Conservation (phyloP, 495 filamentous ascomycete genomes). For the Aspergillus asperescens region DNA sequence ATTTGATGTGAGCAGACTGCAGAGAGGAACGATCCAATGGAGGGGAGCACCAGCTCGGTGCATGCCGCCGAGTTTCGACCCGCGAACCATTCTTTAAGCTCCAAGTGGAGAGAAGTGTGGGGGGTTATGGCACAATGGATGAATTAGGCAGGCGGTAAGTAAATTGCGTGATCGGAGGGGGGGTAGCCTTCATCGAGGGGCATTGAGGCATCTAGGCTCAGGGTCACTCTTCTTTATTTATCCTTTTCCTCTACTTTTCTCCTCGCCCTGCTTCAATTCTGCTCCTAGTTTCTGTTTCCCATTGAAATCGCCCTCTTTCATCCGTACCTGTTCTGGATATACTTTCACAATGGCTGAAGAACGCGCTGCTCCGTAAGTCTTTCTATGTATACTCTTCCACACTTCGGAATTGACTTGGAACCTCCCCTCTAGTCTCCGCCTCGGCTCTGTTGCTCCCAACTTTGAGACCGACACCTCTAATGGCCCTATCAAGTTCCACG, state of each 20-base stretch:
- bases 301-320: neutral
- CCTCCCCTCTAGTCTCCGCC: slow-evolving; percentile 59
- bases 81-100: slow-evolving; percentile 4
- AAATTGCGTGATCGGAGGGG: slow-evolving; percentile 38
- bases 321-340: slow-evolving; percentile 1
- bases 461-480: slow-evolving; percentile 90
- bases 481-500: slow-evolving; percentile 93
- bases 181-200: slow-evolving; percentile 8
- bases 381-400: neutral
- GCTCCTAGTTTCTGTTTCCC: neutral
- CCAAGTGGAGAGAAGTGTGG: neutral
- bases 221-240: slow-evolving; percentile 5
- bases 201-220: slow-evolving; percentile 4
- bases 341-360: slow-evolving; percentile 48
- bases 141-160: slow-evolving; percentile 22
- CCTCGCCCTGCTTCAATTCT: slow-evolving; percentile 6
- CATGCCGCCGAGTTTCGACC: neutral
- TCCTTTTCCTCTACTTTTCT: slow-evolving; percentile 4
- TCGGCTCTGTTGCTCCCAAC: slow-evolving; percentile 86
- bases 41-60: neutral
- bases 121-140: neutral
- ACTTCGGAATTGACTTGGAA: neutral
- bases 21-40: neutral
- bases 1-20: neutral
- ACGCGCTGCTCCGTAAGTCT: slow-evolving; percentile 46